These are phyloP conservation scores for Dendrobium nobile DNA, from an alignment of 106 monocot genomes.

Conservation along the genomic window DNA sequence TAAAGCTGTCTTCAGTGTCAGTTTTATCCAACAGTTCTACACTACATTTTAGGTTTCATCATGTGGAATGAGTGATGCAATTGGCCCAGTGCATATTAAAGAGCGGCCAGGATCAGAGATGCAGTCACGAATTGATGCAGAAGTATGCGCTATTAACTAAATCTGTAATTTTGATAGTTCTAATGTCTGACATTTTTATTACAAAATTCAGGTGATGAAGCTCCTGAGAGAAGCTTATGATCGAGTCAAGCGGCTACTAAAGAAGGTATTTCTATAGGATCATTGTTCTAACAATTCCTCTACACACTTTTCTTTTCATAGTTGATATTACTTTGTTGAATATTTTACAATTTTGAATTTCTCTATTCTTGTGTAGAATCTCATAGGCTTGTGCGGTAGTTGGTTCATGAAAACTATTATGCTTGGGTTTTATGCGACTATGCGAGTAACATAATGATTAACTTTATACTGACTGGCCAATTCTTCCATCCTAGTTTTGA, in stretches of 20 bases:
- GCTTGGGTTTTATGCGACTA: no score
- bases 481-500: no score
- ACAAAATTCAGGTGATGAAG: constrained; percentile 65
- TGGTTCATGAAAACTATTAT: neutral
- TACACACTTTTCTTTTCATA: neutral
- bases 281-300: neutral
- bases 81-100: constrained; percentile 87
- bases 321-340: neutral
- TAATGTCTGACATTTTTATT: neutral
- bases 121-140: constrained; percentile 98
- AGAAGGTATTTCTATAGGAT: constrained; percentile 51
- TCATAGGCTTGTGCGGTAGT: neutral
- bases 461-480: no score
- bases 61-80: constrained; percentile 93
- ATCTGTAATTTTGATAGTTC: constrained; percentile 5
- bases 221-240: constrained; percentile 93
- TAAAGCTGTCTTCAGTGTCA: neutral
- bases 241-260: constrained; percentile 68
- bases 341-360: neutral
- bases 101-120: constrained; percentile 85
- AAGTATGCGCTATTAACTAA: constrained; percentile 32
- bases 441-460: no score
- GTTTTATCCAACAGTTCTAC: neutral
- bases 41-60: constrained; percentile 62
- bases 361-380: constrained; percentile 1